These are phyloP conservation scores for Hypoxylon fuscum DNA, from an alignment of 495 filamentous ascomycete species.

Conservation along the genomic window DNA sequence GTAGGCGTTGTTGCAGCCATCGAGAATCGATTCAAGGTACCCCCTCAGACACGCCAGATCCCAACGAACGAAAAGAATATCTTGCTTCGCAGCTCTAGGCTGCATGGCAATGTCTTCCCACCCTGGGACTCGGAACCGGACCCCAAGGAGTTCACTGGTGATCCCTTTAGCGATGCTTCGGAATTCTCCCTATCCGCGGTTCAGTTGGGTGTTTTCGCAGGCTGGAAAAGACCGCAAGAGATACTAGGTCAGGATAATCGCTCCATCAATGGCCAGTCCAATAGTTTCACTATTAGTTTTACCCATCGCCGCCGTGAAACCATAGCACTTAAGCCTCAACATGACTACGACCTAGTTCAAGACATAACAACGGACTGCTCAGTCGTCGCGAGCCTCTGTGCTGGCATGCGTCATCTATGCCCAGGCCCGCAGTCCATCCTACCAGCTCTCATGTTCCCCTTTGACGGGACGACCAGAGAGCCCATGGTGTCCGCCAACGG, in stretches of 20 bases:
- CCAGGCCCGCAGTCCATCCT: conserved; percentile 57
- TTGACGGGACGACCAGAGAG: conserved; percentile 60
- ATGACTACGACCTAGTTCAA: conserved; percentile 83
- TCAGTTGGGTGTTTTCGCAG: conserved; percentile 75
- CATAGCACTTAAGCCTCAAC: conserved; percentile 61
- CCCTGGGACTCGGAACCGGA: conserved; percentile 76
- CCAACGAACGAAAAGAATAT: conserved; percentile 81
- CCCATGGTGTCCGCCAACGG: conserved; percentile 76
- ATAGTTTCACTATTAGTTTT: too few relatives aligned
- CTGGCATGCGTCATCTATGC: conserved; percentile 62
- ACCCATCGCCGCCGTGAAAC: too few relatives aligned
- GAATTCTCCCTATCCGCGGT: conserved; percentile 70
- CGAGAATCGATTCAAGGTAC: conserved; percentile 48
- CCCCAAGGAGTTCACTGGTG: conserved; percentile 32
- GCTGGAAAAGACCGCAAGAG: conserved; percentile 81
- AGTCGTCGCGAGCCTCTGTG: conserved; percentile 94
- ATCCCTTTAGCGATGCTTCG: conserved; percentile 34
- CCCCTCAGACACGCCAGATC: conserved; percentile 68
- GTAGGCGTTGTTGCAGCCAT: conserved; percentile 35
- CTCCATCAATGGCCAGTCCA: too few relatives aligned
- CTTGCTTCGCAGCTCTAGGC: conserved; percentile 75
- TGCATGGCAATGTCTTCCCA: conserved; percentile 83
- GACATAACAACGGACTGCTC: conserved; percentile 96
- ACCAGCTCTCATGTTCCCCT: conserved; percentile 76
- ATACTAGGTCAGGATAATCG: conserved; percentile 44